These are phyloP conservation scores for Arabis alpina DNA, from an alignment of 345 rosid genomes.

Conservation along the genomic window DNA sequence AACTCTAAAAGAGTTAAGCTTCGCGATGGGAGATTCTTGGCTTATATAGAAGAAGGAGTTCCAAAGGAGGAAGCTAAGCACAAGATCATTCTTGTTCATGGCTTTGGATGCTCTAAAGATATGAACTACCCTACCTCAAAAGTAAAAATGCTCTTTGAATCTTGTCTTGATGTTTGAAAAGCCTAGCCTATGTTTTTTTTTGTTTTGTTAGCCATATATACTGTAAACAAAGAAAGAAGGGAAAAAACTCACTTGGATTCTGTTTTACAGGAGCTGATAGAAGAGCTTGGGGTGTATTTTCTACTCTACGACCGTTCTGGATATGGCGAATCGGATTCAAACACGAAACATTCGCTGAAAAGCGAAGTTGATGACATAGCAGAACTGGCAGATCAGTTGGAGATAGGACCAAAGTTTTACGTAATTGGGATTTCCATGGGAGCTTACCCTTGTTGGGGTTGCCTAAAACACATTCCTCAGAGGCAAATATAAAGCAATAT, in stretches of 20 bases:
- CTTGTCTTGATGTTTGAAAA: slow-evolving; percentile 3
- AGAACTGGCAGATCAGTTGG: slow-evolving; percentile 78
- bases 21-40: no score
- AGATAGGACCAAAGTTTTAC: slow-evolving; percentile 72
- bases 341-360: slow-evolving; percentile 58
- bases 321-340: slow-evolving; percentile 81
- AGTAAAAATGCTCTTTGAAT: no score
- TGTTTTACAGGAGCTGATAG: slow-evolving; percentile 64
- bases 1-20: background rate
- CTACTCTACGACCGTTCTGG: slow-evolving; percentile 82
- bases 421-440: slow-evolving; percentile 91
- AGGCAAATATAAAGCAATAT: slow-evolving; percentile 46
- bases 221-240: no score
- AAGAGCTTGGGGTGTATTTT: slow-evolving; percentile 69
- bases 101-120: no score
- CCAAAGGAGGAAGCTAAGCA: no score
- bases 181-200: background rate
- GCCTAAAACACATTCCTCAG: slow-evolving; percentile 82
- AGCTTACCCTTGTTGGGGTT: slow-evolving; percentile 83
- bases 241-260: slow-evolving; percentile 1
- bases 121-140: no score
- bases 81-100: no score
- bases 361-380: slow-evolving; percentile 75
- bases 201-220: background rate
- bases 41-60: no score